Evolutionary conservation across 306 rosid genomes (phyloP).

Genomic region (Medicago ruthenica): DNA sequence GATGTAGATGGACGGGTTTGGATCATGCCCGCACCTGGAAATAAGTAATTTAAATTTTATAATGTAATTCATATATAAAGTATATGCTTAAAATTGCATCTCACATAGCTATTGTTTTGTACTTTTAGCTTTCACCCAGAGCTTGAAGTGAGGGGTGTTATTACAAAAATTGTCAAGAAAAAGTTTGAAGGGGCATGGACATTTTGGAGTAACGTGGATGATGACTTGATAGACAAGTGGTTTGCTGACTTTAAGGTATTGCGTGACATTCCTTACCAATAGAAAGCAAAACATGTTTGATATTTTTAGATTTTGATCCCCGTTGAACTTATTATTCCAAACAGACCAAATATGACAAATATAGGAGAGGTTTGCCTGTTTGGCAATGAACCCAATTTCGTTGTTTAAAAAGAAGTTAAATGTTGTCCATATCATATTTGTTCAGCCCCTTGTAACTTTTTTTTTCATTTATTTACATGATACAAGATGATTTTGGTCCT

Average conservation of each 20-base stretch:
- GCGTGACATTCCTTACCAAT: neutral
- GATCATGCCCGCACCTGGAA: neutral
- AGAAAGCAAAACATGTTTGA: neutral
- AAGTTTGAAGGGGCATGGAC: neutral
- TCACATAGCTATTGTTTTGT: neutral
- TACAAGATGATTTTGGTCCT: no score
- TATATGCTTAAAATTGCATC: neutral
- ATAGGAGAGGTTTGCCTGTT: neutral
- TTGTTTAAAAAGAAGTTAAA: neutral
- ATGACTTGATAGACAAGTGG: neutral
- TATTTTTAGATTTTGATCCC: neutral
- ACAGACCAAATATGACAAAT: neutral
- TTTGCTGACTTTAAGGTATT: neutral
- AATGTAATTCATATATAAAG: neutral
- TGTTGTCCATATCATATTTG: slow-evolving; percentile 3
- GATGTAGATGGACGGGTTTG: neutral
- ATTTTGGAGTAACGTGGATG: neutral
- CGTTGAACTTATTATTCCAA: neutral
- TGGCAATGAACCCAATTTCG: neutral
- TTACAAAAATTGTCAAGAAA: neutral
- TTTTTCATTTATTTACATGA: neutral
- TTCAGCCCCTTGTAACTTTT: neutral
- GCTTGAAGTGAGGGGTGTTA: no score
- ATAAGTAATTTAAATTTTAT: neutral
- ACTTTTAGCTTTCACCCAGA: neutral